Evolutionary conservation across 306 rosid genomes (phyloP).

Genomic region (Fragaria iinumae): DNA sequence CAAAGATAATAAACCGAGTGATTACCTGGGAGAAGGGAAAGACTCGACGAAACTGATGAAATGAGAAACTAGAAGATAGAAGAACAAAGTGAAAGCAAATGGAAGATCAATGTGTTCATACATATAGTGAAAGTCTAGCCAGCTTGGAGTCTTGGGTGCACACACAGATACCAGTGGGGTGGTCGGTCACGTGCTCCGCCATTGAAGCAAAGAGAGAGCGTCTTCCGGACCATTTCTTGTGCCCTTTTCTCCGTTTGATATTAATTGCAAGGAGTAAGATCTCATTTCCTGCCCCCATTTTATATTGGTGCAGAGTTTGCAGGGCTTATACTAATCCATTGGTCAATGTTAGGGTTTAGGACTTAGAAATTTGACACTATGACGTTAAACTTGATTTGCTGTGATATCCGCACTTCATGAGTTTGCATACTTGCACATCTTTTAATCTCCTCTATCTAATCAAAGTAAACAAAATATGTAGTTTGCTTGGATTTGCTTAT

Average conservation of each 20-base stretch:
- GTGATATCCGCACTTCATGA: not conserved
- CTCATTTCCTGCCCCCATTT: not conserved
- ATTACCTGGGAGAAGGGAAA: not conserved
- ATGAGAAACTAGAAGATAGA: not conserved
- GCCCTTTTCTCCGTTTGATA: not conserved
- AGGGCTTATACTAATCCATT: not conserved
- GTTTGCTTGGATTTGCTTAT: not conserved
- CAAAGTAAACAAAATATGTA: no score
- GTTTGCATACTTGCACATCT: not conserved
- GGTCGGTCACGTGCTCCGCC: constrained; percentile 13
- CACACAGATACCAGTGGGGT: not conserved
- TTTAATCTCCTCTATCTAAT: no score
- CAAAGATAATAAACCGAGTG: not conserved
- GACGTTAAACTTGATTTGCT: no score
- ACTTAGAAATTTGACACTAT: not conserved
- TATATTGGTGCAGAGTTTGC: not conserved
- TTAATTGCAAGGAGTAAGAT: not conserved
- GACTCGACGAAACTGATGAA: not conserved
- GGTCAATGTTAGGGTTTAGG: not conserved
- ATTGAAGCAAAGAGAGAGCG: constrained; percentile 13
- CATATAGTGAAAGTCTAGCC: not conserved
- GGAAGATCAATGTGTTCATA: not conserved
- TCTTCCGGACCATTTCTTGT: constrained; percentile 10
- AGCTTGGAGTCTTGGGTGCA: not conserved
- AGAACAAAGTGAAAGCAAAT: not conserved